These are phyloP conservation scores for Vitis labrusca DNA, from an alignment of 164 flowering plant species.

Conservation along the genomic window DNA sequence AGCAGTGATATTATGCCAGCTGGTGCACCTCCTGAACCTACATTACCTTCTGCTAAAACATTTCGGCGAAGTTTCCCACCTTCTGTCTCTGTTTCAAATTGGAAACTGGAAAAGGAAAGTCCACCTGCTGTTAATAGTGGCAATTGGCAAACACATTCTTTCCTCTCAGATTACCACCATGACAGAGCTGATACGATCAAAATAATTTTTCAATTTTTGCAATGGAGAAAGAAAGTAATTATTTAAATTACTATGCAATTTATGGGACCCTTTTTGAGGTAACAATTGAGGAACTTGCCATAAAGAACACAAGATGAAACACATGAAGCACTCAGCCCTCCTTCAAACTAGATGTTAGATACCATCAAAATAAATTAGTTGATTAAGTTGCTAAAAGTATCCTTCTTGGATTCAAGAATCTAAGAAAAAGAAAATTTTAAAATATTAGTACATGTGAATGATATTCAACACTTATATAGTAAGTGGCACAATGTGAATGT, in stretches of 20 bases:
- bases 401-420: no score
- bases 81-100: slow-evolving; percentile 94
- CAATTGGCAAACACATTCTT: not conserved
- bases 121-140: not conserved
- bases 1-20: slow-evolving; percentile 65
- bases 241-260: not conserved
- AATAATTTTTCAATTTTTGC: not conserved
- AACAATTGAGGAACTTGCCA: not conserved
- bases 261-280: not conserved
- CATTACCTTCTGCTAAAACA: slow-evolving; percentile 74
- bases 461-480: no score
- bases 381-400: no score
- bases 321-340: no score
- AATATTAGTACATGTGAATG: no score
- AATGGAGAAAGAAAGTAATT: not conserved
- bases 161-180: not conserved
- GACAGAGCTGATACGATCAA: no score
- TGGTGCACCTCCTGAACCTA: slow-evolving; percentile 66
- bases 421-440: no score
- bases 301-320: not conserved
- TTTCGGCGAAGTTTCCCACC: slow-evolving; percentile 78
- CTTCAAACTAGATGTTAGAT: no score
- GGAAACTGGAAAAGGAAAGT: slow-evolving; percentile 60
- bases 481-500: no score
- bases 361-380: no score